These are phyloP conservation scores for Tetrapisispora arboricola DNA, from an alignment of 805 yeast genomes.

Conservation along the genomic window DNA sequence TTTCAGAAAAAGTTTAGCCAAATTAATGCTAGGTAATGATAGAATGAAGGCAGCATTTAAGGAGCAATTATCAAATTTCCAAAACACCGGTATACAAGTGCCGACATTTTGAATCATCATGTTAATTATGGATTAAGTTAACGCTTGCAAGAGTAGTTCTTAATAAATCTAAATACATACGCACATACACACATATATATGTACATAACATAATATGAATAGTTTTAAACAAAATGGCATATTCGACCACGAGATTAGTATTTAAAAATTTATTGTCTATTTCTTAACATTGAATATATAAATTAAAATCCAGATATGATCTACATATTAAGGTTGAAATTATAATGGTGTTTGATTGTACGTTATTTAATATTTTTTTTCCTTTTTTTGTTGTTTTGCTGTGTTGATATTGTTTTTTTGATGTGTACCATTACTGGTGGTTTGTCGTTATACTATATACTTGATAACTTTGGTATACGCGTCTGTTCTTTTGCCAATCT, in stretches of 20 bases:
- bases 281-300: too few relatives aligned
- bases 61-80: slow-evolving; percentile 24
- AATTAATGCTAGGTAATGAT: slow-evolving; percentile 43
- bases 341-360: not conserved
- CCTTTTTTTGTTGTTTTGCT: not conserved
- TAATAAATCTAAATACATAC: too few relatives aligned
- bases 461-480: slow-evolving; percentile 46
- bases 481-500: slow-evolving; percentile 80
- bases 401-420: not conserved
- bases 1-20: slow-evolving; percentile 37
- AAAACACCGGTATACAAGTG: slow-evolving; percentile 11
- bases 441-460: slow-evolving; percentile 8
- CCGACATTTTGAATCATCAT: not conserved
- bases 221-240: too few relatives aligned
- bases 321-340: not conserved
- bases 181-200: too few relatives aligned
- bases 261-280: too few relatives aligned
- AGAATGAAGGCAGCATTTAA: slow-evolving; percentile 37
- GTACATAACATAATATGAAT: too few relatives aligned
- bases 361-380: not conserved
- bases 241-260: too few relatives aligned
- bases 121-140: too few relatives aligned
- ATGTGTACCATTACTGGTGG: not conserved
- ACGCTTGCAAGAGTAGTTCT: not conserved
- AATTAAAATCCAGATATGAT: not conserved